Conservation (phyloP, 2,329 filamentous ascomycete genomes). For the Curvularia sp. region DNA sequence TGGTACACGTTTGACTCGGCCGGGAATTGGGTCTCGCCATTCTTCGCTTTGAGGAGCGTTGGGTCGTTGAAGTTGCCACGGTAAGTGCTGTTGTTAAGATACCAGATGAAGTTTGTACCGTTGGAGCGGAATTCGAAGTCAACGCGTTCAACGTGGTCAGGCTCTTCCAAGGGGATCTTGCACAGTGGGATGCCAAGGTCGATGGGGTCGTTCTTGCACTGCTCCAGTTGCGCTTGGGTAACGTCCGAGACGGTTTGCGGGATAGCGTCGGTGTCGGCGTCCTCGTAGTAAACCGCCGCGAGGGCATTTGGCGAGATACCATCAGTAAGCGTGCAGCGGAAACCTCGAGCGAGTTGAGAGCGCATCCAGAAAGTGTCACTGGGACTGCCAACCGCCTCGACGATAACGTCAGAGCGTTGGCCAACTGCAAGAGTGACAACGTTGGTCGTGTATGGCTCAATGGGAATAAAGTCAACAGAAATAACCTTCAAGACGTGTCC, state of each 20-base stretch:
- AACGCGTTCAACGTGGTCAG: conserved; percentile 26
- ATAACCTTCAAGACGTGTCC: conserved; percentile 52
- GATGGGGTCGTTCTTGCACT: conserved; percentile 28
- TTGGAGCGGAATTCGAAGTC: conserved; percentile 35
- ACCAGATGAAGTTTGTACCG: conserved; percentile 37
- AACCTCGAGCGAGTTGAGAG: conserved; percentile 29
- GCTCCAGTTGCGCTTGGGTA: conserved; percentile 26
- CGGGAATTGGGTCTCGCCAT: conserved; percentile 25
- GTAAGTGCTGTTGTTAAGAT: conserved; percentile 34
- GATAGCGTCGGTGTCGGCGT: conserved; percentile 57
- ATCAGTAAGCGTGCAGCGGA: conserved; percentile 25
- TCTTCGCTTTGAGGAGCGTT: conserved; percentile 27
- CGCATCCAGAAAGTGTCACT: conserved; percentile 50
- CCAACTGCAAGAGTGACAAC: conserved; percentile 51
- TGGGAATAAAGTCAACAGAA: conserved; percentile 51
- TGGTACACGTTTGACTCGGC: conserved; percentile 50
- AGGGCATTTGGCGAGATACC: conserved; percentile 31
- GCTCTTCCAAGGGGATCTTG: conserved; percentile 32
- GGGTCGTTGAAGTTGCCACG: conserved; percentile 37
- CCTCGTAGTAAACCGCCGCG: conserved; percentile 71
- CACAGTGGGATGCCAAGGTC: conserved; percentile 26
- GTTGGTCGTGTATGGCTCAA: conserved; percentile 50
- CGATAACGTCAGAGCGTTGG: conserved; percentile 48
- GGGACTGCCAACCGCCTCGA: conserved; percentile 42
- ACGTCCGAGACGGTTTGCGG: conserved; percentile 55